Base-by-base conservation (phyloP, 164 flowering plant species). In the Santalum album region DNA sequence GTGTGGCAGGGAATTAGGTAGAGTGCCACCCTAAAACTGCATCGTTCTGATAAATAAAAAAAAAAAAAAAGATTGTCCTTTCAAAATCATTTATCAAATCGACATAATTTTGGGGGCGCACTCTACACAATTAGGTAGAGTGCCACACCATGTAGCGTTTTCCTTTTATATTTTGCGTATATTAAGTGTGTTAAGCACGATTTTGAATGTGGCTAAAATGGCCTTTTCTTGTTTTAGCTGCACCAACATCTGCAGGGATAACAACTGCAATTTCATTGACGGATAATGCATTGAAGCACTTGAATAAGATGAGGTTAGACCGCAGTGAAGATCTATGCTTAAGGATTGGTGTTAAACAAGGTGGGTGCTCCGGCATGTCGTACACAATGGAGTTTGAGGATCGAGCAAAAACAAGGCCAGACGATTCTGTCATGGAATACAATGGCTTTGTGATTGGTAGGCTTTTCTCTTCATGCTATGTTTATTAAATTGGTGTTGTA, bases 281-380 rank as follows among this genome's bases (percentile, higher is more conserved):
- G 12, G 96, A 87, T 50, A 71, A 65, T 70, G 99, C 96, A 20
- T 42, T 85, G 59, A 86, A 78, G 71, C 96, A 89, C 71, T 73
- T 92, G 76, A 84, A 70, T 51, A 89, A 69, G 72, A 86, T 92
- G 92, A 83, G 81, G 54, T 69, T 82, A n/a, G 99, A 89, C 24
- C 58, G 72, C 19, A 73, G 57, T 59, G 94, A 83, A 69, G 95
- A 92, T 67, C 61, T 92, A 45, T 87, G 91, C 73, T 75, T 92
- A 49, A 83, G 99, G 68, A 89, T 92, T 65, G 99, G 99, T 56
- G 96, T 92, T 12, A 84, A 76, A 61, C 99, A 92, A 62, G 99
- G 99, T 44, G 99, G 96, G 50, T 92, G 99, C 68, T 92, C 99
- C 12, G 96, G 99, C 62, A 83, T 92, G 96, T 89, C 99, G 17